Base-by-base conservation (phyloP, 257 asterid species). In the Mitragyna speciosa region DNA sequence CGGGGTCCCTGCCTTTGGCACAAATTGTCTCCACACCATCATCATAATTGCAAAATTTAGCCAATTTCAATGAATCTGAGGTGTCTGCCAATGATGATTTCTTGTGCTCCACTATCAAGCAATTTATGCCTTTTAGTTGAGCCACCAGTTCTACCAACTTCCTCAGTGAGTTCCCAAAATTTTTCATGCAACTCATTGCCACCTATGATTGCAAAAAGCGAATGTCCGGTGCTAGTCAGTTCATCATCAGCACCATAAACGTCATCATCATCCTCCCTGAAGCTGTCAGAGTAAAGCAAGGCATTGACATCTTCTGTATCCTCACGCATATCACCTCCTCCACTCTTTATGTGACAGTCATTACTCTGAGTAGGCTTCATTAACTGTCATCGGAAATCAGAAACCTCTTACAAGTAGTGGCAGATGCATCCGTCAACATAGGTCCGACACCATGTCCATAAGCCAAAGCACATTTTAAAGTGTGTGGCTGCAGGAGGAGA, bases 301-400 rank as follows among this genome's bases (percentile, higher is more conserved):
- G 97, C 98, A 86, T 91, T 76, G 82, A 93, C 90, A 70, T 91
- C 98, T 54, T 88, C 96, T 33, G 89, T 82, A 80, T 91, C 92
- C 86, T 93, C 97, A 48, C 80, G 87, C 89, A 81, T 84, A 76
- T 84, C 91, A 73, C 89, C 87, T 80, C 86, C 94, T 80, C 76
- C 94, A 79, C 85, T 89, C 26, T 69, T 79, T 73, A 81, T 54
- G 79, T 76, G 72, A 82, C 84, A 86, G 82, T 81, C 92, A 12
- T 80, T 89, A 83, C 45, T 82, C 84, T 61, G 85, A 91, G 78
- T 80, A 87, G 12, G 73, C 74, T 80, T 83, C 72, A 45, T 72
- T 79, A 71, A 76, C 49, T 70, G 82, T n/a, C n/a, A 81, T 93
- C 97, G 49, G 88, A 93, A 76, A 93, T 90, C 80, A 93, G 91